Evolutionary conservation across 169 alveolate genomes (phyloP), one percentile per base, ranked within the genome.

Genomic region (Perkinsus olseni): DNA sequence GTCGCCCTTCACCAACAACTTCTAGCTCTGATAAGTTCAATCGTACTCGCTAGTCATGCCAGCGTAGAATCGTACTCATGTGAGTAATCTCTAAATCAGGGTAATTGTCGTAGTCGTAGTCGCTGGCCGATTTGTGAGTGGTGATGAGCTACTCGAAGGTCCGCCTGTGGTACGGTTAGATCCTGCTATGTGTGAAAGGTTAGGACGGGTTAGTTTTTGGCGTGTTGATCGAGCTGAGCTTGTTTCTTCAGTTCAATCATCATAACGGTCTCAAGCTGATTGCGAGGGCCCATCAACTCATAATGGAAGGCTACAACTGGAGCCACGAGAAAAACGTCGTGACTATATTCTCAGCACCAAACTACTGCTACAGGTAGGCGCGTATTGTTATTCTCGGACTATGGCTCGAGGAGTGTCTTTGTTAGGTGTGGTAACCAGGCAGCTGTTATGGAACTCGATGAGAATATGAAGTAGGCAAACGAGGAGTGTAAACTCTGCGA

Each of bases 231-330:
- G 31, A 17, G 10, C 93, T 92, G 95, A 48, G 28, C 36, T 97
- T 97, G 34, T 98, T 97, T 17, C 96, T 98, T 91, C 97, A 98
- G 95, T 99, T 99, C 95, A 97, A 98, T 95, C 97, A 98, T 92
- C 96, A 96, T 82, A 99, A 99, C 97, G 97, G 97, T 93, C 97
- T 99, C 39, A 98, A 97, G 39, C 94, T 98, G 93, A 98, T 99
- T 93, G 99, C 99, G 36, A 96, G 99, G 94, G 99, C 99, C 21
- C 99, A 99, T 95, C 99, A 99, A 95, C 97, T 99, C 91, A 99
- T 98, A 45, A 98, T 98, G 99, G 99, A 99, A 92, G 99, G 99
- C 39, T 98, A 98, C 96, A 97, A 98, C 96, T 97, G 95, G 95
- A 74, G 94, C 92, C 99, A 98, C 95, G 98, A 98, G 92, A 96